phyloP scores from a whole-genome alignment of 352 stramenopile species.

The Globisporangium irregulare region DNA sequence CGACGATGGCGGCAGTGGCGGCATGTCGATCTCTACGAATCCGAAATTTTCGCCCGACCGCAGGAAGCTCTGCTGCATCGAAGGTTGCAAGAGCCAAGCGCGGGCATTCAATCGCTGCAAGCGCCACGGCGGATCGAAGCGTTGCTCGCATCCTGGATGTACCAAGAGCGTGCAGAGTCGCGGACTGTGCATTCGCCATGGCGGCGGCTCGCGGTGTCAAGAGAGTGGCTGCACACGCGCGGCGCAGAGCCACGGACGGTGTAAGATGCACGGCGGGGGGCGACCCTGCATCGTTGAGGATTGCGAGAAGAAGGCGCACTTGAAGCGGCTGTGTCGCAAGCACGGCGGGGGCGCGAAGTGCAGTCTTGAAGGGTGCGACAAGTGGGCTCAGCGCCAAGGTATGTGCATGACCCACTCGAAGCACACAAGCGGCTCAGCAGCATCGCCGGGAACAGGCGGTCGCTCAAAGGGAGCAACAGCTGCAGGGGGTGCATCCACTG shows the following conservation, averaged over 20 bases:
- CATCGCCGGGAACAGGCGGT: neutral
- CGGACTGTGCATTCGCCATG: slow-evolving; percentile 61
- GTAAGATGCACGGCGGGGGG: slow-evolving; percentile 56
- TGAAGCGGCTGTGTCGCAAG: slow-evolving; percentile 81
- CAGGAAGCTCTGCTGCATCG: slow-evolving; percentile 69
- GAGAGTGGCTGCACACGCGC: slow-evolving; percentile 48
- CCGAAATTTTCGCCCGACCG: slow-evolving; percentile 66
- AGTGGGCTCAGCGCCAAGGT: slow-evolving; percentile 79
- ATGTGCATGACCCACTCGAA: slow-evolving; percentile 88
- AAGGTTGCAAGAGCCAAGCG: slow-evolving; percentile 79
- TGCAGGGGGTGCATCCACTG: neutral
- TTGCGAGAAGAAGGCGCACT: slow-evolving; percentile 80
- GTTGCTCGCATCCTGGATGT: slow-evolving; percentile 63
- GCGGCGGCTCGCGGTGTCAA: slow-evolving; percentile 75
- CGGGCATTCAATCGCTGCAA: slow-evolving; percentile 84
- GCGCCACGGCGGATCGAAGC: slow-evolving; percentile 79
- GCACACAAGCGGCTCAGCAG: slow-evolving; percentile 19
- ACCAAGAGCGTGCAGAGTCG: slow-evolving; percentile 83
- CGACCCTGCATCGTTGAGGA: slow-evolving; percentile 57
- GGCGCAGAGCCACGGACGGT: slow-evolving; percentile 73
- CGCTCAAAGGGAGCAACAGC: neutral
- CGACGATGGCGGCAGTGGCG: slow-evolving; percentile 8
- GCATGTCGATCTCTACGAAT: slow-evolving; percentile 17
- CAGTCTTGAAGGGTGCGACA: slow-evolving; percentile 57
- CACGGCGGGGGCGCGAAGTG: slow-evolving; percentile 83